Evolutionary conservation across 768 basidiomycete genomes (phyloP), one percentile per base, ranked within the genome.

Genomic region (Suillus variegatus): DNA sequence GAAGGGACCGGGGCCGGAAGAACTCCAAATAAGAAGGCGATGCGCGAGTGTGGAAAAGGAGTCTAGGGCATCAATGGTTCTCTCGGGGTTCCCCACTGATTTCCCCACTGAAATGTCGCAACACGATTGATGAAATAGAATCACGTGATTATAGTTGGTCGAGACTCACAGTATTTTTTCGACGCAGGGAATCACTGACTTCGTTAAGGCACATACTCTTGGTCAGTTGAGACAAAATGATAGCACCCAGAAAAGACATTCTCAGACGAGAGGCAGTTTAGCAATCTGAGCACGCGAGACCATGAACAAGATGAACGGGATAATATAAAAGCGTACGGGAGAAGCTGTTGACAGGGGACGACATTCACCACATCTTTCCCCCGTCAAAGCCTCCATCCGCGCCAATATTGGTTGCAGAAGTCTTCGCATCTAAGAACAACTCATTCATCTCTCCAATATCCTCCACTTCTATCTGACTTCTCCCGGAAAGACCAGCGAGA

Each of bases 381-480:
- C 79, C 78, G 47, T 74, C 70, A 61, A 75, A 79, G 32, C 77
- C 75, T 5, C 76, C 79, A 32, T 75, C 74, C 18, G 76, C 82
- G 68, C 77, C 76, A 43, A 88, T 87, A 66, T 84, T 81, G 28
- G 76, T 73, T n/a, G 89, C 89, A 64, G 84, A 86, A 0, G 91
- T 89, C 74, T 95, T 97, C 22, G 97, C 95, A 76, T 99, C 96
- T 71, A 98, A 82, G 83, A 99, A 99, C 40, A 99, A 81, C 73
- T 94, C 93, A 68, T 90, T 90, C 90, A 97, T 95, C 83, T 98
- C 95, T 41, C 85, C 84, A 58, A 99, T 88, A 76, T 99, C 97
- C 68, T 98, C 95, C 4, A 89, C 78, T 66, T 88, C 86, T 64
- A 99, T 94, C 71, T 95, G 90, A 41, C 78, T 83, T 65, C 94